Evolutionary conservation across 2,329 filamentous ascomycete genomes (phyloP).

Genomic region (Cladosporium sp.): DNA sequence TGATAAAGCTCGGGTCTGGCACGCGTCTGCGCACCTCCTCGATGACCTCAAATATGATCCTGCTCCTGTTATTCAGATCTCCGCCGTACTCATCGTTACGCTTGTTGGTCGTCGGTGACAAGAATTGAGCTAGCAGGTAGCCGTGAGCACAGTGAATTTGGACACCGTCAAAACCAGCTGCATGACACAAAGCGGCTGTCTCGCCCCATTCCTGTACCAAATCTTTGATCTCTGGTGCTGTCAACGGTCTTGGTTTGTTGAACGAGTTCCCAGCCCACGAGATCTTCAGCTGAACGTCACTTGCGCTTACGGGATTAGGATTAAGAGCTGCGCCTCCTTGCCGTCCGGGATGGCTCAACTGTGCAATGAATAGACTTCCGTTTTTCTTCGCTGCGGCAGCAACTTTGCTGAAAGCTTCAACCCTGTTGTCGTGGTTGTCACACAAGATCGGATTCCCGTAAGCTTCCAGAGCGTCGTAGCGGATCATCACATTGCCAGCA

Average conservation of each 20-base stretch:
- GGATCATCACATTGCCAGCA: slow-evolving; percentile 28
- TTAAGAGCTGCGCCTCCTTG: slow-evolving; percentile 27
- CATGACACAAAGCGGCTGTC: slow-evolving; percentile 22
- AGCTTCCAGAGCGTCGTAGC: slow-evolving; percentile 29
- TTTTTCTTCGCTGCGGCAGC: slow-evolving; percentile 21
- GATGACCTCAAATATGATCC: slow-evolving; percentile 40
- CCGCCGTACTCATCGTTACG: slow-evolving; percentile 42
- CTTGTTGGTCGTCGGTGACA: slow-evolving; percentile 38
- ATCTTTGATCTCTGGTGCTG: slow-evolving; percentile 26
- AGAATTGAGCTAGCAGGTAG: slow-evolving; percentile 41
- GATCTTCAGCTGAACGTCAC: slow-evolving; percentile 28
- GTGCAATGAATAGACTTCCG: slow-evolving; percentile 27
- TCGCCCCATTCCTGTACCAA: slow-evolving; percentile 25
- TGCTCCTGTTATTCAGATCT: slow-evolving; percentile 36
- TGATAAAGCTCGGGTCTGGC: slow-evolving; percentile 23
- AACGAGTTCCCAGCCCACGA: slow-evolving; percentile 27
- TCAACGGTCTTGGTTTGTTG: slow-evolving; percentile 25
- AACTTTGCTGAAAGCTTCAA: slow-evolving; percentile 22
- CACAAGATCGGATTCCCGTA: slow-evolving; percentile 28
- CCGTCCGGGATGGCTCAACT: slow-evolving; percentile 29
- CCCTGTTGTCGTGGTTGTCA: slow-evolving; percentile 24
- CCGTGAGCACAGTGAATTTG: slow-evolving; percentile 36
- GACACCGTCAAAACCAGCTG: slow-evolving; percentile 30
- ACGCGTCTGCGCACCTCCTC: slow-evolving; percentile 26
- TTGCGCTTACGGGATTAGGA: slow-evolving; percentile 28